Percentiles rank a stretch among this genome's conserved stretches.
These are phyloP conservation scores for Fusarium subtropicale DNA, from an alignment of 2,329 filamentous ascomycete species.

Conservation along the genomic window DNA sequence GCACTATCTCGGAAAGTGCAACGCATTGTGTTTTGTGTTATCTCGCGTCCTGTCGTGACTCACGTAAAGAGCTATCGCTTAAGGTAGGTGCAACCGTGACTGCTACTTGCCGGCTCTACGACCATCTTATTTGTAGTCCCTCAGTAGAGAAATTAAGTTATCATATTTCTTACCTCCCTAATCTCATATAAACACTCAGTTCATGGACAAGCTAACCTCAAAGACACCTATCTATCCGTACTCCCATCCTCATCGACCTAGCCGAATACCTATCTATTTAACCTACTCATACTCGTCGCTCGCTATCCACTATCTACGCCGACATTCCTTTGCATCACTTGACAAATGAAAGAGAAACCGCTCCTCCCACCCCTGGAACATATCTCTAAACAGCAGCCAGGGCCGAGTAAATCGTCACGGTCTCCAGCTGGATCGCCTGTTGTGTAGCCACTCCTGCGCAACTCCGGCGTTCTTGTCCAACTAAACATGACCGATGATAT, in stretches of 20 bases:
- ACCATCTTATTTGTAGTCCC: background rate
- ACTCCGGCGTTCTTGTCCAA: background rate
- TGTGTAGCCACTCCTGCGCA: slow-evolving; percentile 5
- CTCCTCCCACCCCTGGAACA: background rate
- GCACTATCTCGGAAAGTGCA: background rate
- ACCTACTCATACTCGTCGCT: background rate
- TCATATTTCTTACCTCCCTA: background rate
- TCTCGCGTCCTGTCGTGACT: slow-evolving; percentile 24
- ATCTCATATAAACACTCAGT: background rate
- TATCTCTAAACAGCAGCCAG: background rate
- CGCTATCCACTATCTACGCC: slow-evolving; percentile 7
- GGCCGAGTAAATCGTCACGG: background rate
- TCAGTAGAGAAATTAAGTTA: background rate
- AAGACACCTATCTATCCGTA: background rate
- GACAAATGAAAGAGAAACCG: background rate
- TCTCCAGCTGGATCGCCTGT: slow-evolving; percentile 13
- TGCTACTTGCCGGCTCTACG: slow-evolving; percentile 8
- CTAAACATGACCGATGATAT: slow-evolving; percentile 42
- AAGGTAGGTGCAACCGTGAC: slow-evolving; percentile 5
- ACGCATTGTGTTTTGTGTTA: slow-evolving; percentile 15
- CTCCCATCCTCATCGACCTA: slow-evolving; percentile 5
- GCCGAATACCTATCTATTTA: background rate
- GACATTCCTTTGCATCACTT: slow-evolving; percentile 20
- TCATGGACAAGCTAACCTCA: background rate
- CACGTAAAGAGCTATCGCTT: background rate